phyloP scores from a whole-genome alignment of 2,329 filamentous ascomycete species.

The Teratosphaeria destructans region DNA sequence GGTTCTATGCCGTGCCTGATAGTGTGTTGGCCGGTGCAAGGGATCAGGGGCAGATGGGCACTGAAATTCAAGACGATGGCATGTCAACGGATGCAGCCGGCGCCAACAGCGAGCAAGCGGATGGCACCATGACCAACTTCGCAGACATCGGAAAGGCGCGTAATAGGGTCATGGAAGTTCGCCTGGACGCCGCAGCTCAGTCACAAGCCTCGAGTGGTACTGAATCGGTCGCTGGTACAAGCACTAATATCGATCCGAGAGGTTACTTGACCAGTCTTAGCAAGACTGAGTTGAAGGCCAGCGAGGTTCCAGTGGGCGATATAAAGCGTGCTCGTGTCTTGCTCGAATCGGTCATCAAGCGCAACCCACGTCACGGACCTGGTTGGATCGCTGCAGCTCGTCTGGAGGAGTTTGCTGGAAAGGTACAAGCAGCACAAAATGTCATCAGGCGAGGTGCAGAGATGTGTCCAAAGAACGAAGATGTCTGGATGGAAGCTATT shows the following conservation, averaged over 20 bases:
- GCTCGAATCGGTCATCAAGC: slow-evolving; percentile 93
- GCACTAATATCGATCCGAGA: slow-evolving; percentile 87
- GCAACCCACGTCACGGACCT: slow-evolving; percentile 86
- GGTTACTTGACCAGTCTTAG: slow-evolving; percentile 90
- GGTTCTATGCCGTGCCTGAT: slow-evolving; percentile 94
- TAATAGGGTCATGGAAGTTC: slow-evolving; percentile 91
- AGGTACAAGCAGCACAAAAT: slow-evolving; percentile 78
- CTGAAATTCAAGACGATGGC: slow-evolving; percentile 74
- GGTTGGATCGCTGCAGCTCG: slow-evolving; percentile 93
- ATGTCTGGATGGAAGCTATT: slow-evolving; percentile 94
- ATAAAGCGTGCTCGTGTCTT: slow-evolving; percentile 87
- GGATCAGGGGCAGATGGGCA: slow-evolving; percentile 71
- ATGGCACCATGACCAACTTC: slow-evolving; percentile 96
- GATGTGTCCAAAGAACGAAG: slow-evolving; percentile 85
- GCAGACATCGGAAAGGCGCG: slow-evolving; percentile 92
- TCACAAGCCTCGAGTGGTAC: slow-evolving; percentile 45
- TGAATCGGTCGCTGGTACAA: slow-evolving; percentile 62
- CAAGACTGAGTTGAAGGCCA: slow-evolving; percentile 67
- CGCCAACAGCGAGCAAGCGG: slow-evolving; percentile 40
- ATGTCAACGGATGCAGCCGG: slow-evolving; percentile 33
- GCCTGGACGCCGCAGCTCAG: slow-evolving; percentile 77
- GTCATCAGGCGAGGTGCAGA: slow-evolving; percentile 82
- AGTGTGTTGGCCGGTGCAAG: slow-evolving; percentile 83
- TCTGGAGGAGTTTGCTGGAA: slow-evolving; percentile 85
- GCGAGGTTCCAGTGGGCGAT: slow-evolving; percentile 79